phyloP scores from a whole-genome alignment of 2,329 filamentous ascomycete species.

The Fusarium vanettenii region DNA sequence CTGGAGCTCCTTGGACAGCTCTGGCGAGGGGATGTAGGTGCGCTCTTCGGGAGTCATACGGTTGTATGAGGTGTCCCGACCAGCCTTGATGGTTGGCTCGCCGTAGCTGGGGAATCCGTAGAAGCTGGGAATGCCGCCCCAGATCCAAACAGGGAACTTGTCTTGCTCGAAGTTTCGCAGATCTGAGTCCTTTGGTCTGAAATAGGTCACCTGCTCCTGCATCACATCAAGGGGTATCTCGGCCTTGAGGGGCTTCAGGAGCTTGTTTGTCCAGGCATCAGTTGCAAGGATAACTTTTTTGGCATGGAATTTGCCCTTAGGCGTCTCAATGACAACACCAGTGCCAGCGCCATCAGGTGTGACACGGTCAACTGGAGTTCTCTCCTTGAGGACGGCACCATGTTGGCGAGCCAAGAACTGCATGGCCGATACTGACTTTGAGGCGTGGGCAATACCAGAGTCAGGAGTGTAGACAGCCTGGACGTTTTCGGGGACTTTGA shows the following conservation, averaged over 20 bases:
- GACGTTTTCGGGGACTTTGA: conserved; percentile 18
- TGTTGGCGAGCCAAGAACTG: conserved; percentile 22
- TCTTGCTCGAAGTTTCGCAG: background rate
- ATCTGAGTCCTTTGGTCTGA: conserved; percentile 21
- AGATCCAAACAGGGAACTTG: conserved; percentile 34
- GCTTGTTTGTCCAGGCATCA: conserved; percentile 35
- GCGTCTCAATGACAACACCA: conserved; percentile 18
- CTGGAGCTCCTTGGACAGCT: conserved; percentile 8
- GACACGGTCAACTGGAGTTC: conserved; percentile 10
- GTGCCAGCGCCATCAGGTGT: background rate
- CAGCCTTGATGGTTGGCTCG: conserved; percentile 33
- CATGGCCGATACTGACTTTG: conserved; percentile 26
- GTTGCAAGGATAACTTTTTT: conserved; percentile 24
- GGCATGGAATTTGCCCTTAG: conserved; percentile 14
- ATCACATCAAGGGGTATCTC: conserved; percentile 30
- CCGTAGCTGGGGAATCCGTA: conserved; percentile 32
- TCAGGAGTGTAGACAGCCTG: conserved; percentile 39
- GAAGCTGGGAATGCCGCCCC: conserved; percentile 14
- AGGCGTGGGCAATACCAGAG: conserved; percentile 36
- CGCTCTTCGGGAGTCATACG: conserved; percentile 27
- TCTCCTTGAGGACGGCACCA: conserved; percentile 23
- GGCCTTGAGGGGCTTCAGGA: conserved; percentile 13
- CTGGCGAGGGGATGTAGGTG: conserved; percentile 17
- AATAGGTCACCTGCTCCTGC: conserved; percentile 40
- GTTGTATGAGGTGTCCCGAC: conserved; percentile 27